Evolutionary conservation across 2,329 filamentous ascomycete genomes (phyloP).

Genomic region (Penicillium psychrosexuale): DNA sequence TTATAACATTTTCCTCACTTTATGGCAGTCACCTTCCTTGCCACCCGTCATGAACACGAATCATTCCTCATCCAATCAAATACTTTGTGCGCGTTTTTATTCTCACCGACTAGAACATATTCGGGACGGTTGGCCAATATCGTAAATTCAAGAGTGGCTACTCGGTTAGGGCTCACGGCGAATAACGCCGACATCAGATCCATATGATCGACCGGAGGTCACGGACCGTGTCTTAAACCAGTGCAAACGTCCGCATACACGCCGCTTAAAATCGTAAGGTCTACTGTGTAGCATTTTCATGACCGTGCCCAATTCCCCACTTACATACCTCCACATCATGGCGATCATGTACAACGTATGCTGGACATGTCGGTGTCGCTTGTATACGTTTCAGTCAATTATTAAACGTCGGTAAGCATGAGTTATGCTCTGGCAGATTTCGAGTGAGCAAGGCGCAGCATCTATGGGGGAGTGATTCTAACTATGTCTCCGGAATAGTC

Average conservation of each 20-base stretch:
- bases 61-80: not conserved
- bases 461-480: not conserved
- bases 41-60: not conserved
- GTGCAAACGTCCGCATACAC: not conserved
- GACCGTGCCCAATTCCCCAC: not conserved
- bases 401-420: not conserved
- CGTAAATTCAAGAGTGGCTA: not conserved
- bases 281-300: not conserved
- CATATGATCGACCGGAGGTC: constrained; percentile 4
- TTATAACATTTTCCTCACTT: not conserved
- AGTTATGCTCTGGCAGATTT: not conserved
- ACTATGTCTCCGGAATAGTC: not conserved
- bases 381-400: not conserved
- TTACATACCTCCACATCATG: not conserved
- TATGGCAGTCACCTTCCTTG: not conserved
- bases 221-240: not conserved
- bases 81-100: not conserved
- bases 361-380: not conserved
- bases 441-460: not conserved
- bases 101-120: not conserved
- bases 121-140: not conserved
- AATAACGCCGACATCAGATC: not conserved
- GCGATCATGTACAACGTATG: not conserved
- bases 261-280: not conserved
- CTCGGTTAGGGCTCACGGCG: not conserved